phyloP scores from a whole-genome alignment of 805 yeast genomes.

The Saccharomyces cerevisiae region DNA sequence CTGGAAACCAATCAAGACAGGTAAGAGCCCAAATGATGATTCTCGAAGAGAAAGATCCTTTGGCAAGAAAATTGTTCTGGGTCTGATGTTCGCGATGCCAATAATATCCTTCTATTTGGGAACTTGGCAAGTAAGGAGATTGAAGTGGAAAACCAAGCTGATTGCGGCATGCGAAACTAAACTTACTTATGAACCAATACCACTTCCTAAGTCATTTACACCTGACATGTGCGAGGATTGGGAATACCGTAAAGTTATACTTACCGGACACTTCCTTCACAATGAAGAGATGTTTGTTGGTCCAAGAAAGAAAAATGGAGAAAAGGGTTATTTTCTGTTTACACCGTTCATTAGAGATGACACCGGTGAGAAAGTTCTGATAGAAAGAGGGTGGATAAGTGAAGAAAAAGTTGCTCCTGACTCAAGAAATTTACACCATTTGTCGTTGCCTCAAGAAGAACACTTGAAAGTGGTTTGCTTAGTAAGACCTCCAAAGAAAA shows the following conservation, averaged over 20 bases:
- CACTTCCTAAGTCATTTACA: slow-evolving; percentile 58
- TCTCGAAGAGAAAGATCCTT: slow-evolving; percentile 18
- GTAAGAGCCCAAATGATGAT: slow-evolving; percentile 33
- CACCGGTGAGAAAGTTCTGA: slow-evolving; percentile 52
- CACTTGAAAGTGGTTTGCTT: slow-evolving; percentile 62
- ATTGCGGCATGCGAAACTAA: slow-evolving; percentile 79
- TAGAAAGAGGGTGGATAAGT: slow-evolving; percentile 89
- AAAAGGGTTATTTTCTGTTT: slow-evolving; percentile 67
- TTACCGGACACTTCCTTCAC: slow-evolving; percentile 74
- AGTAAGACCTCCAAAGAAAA: slow-evolving; percentile 57
- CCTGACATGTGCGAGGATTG: slow-evolving; percentile 62
- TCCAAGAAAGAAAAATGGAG: slow-evolving; percentile 68
- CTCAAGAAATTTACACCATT: slow-evolving; percentile 50
- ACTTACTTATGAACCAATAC: slow-evolving; percentile 61
- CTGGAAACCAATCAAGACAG: slow-evolving; percentile 71
- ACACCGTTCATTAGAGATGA: slow-evolving; percentile 73
- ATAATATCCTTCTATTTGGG: slow-evolving; percentile 78
- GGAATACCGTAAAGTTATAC: slow-evolving; percentile 72
- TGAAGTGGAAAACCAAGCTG: slow-evolving; percentile 80
- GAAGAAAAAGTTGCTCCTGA: slow-evolving; percentile 57
- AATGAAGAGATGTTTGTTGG: slow-evolving; percentile 86
- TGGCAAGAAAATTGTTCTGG: slow-evolving; percentile 30
- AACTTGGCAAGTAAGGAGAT: slow-evolving; percentile 82
- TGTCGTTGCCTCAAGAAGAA: slow-evolving; percentile 60
- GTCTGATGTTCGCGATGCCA: slow-evolving; percentile 63